Evolutionary conservation across 345 rosid species (phyloP).

Genomic region (Jatropha curcas): DNA sequence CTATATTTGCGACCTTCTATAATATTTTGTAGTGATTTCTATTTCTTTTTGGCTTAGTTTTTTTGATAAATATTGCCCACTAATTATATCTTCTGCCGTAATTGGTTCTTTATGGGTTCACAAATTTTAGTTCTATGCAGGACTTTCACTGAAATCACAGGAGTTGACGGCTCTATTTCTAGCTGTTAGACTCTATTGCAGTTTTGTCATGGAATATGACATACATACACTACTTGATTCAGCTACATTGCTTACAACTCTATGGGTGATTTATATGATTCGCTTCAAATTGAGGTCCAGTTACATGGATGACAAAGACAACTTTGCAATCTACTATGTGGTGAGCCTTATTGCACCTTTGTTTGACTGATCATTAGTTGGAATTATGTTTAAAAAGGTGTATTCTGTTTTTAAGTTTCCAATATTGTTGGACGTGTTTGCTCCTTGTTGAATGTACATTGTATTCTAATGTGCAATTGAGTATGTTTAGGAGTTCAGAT

Average conservation of each 20-base stretch:
- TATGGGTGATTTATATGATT: constrained; percentile 98
- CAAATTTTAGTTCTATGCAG: constrained; percentile 43
- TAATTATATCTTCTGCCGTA: neutral
- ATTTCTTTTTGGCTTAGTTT: neutral
- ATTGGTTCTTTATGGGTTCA: constrained; percentile 2
- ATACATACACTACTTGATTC: constrained; percentile 93
- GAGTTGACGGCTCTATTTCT: constrained; percentile 92
- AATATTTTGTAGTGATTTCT: neutral
- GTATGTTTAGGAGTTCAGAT: neutral
- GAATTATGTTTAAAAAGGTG: neutral
- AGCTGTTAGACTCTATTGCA: constrained; percentile 89
- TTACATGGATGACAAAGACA: constrained; percentile 96
- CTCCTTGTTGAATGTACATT: neutral
- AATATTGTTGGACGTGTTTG: neutral
- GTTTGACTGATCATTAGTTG: neutral
- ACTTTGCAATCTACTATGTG: constrained; percentile 88
- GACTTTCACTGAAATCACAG: constrained; percentile 91
- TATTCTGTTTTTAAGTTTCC: neutral
- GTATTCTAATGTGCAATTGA: neutral
- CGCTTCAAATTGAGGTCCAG: constrained; percentile 83
- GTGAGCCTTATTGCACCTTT: constrained; percentile 40
- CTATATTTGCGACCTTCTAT: neutral
- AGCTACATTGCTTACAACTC: constrained; percentile 82
- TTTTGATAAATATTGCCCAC: neutral
- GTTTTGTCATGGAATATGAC: constrained; percentile 98